These are phyloP conservation scores for Puccinellia tenuiflora DNA, from an alignment of 176 grass and related monocot genomes.

Conservation along the genomic window DNA sequence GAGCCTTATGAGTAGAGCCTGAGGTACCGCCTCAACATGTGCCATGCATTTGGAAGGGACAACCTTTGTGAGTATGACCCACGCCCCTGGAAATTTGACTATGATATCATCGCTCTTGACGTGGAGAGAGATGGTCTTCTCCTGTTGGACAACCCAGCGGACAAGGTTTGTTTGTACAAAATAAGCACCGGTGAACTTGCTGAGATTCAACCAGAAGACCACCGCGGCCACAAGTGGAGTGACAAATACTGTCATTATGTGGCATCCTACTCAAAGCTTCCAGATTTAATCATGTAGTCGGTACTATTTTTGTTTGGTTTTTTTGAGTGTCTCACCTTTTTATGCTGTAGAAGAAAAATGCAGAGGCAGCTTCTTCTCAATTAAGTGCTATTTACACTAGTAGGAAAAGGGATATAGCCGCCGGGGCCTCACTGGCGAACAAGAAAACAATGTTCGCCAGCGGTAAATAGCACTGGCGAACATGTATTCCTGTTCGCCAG, in stretches of 20 bases:
- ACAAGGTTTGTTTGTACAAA: conserved; percentile 14
- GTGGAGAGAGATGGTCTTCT: conserved; percentile 1
- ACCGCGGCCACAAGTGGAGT: background rate
- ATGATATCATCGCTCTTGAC: conserved; percentile 8
- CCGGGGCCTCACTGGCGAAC: too few relatives aligned
- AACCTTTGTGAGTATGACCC: background rate
- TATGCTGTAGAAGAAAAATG: background rate
- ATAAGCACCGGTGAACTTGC: conserved; percentile 15
- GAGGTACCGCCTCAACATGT: background rate
- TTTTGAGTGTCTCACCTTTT: background rate
- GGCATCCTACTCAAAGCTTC: conserved; percentile 20
- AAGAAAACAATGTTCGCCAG: too few relatives aligned
- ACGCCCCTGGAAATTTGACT: conserved; percentile 6
- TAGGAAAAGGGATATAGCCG: too few relatives aligned
- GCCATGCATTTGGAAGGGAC: conserved; percentile 12
- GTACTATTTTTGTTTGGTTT: background rate
- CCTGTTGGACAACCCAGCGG: background rate
- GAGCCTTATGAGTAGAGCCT: conserved; percentile 1
- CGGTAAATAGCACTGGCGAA: too few relatives aligned
- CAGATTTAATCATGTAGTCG: background rate
- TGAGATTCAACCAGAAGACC: background rate
- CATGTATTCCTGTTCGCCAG: too few relatives aligned
- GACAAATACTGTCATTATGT: background rate
- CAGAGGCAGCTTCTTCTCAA: background rate
- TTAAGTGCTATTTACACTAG: background rate